Conservation (phyloP, 257 asterid species). For the Eustoma russellianum region DNA sequence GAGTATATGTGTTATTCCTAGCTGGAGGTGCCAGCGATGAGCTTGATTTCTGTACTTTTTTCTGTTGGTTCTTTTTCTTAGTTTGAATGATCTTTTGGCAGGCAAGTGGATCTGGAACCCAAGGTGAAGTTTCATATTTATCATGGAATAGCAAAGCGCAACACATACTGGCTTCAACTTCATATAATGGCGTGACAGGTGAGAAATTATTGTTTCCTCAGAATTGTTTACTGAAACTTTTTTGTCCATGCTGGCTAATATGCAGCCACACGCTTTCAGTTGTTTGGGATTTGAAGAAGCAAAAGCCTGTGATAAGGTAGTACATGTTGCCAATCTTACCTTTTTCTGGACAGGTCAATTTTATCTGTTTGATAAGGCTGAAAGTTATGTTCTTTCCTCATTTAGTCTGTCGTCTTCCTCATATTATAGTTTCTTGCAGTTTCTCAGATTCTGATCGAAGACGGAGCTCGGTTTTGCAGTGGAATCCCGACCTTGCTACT, state of each 20-base stretch:
- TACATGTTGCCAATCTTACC: background rate
- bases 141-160: slow-evolving; percentile 92
- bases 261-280: slow-evolving; percentile 31
- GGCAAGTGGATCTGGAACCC: slow-evolving; percentile 92
- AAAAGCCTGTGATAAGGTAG: slow-evolving; percentile 91
- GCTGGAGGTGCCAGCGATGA: too few relatives aligned
- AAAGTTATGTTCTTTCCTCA: background rate
- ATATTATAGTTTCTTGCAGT: slow-evolving; percentile 33
- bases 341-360: background rate
- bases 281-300: slow-evolving; percentile 96
- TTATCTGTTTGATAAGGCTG: background rate
- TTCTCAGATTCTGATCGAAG: slow-evolving; percentile 75
- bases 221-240: background rate
- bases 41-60: slow-evolving; percentile 1
- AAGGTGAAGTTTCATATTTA: slow-evolving; percentile 86
- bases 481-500: slow-evolving; percentile 91
- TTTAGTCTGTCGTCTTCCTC: background rate
- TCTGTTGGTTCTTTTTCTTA: background rate
- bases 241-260: background rate
- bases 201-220: slow-evolving; percentile 17
- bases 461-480: slow-evolving; percentile 95
- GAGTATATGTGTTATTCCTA: too few relatives aligned
- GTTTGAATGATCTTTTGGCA: slow-evolving; percentile 22
- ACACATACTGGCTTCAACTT: slow-evolving; percentile 86
- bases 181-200: slow-evolving; percentile 92